Evolutionary conservation across 23 red algal genomes (phyloP), one percentile per base, ranked within the genome.

Genomic region (Gracilariopsis chorda): DNA sequence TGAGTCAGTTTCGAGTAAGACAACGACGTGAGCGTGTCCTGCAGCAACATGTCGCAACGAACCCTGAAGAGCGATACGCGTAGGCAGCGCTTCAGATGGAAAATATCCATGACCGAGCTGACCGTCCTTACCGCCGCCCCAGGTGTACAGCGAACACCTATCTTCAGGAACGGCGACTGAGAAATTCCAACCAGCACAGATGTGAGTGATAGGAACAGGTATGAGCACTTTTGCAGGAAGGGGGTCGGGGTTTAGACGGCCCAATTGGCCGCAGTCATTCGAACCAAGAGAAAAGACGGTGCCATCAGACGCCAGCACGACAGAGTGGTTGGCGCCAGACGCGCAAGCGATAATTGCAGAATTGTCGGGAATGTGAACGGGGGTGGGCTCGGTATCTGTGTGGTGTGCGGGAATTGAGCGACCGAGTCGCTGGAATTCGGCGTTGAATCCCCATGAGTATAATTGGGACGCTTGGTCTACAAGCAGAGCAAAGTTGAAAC

Each of bases 81-180:
- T 73, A 4, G 67, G 67, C 2, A 45, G 28, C 5, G 67, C 2
- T 3, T 42, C 39, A 6, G 42, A 19, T 46, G 67, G 67, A 46
- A 73, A 73, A n/a, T 73, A 73, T 23, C 67, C 67, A 35, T 73
- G 67, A 6, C 37, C 67, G 10, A 73, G 67, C 19, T 73, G 67
- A 11, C 67, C 67, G 16, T 73, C 67, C 20, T 73, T 73, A 0
- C 67, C 67, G 47, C 40, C 28, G 11, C 67, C 67, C 67, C 67
- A 73, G 5, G 67, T 73, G 17, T 45, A 73, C 24, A 73, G 30
- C 13, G 67, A 73, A 23, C 67, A 42, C 28, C 67, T 46, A 12
- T 73, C 67, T 7, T 73, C 37, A 3, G 39, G 6, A 13, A 73
- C 13, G 13, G 67, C 67, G 1, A 46, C 67, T 8, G 3, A 25